Evolutionary conservation across 306 rosid genomes (phyloP).

Genomic region (Potentilla sterilis): DNA sequence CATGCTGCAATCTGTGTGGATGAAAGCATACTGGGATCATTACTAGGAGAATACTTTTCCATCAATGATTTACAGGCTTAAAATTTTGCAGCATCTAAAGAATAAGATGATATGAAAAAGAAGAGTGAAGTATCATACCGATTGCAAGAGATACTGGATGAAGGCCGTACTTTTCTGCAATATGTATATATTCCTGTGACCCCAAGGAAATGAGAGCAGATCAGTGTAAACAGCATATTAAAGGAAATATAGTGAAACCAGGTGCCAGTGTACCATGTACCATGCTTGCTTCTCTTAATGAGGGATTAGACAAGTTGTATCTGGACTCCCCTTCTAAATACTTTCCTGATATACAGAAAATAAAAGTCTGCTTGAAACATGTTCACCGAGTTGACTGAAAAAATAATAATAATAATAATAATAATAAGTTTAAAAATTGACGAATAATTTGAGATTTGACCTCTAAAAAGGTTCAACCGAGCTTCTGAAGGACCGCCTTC

Average conservation of each 20-base stretch:
- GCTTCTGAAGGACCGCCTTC: constrained; percentile 63
- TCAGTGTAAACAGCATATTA: constrained; percentile 14
- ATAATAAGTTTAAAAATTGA: too few relatives aligned
- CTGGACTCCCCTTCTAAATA: constrained; percentile 91
- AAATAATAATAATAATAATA: too few relatives aligned
- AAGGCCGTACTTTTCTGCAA: constrained; percentile 54
- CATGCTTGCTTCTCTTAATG: constrained; percentile 51
- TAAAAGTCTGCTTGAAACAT: constrained; percentile 13
- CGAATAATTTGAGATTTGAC: constrained; percentile 28
- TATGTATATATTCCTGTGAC: constrained; percentile 64
- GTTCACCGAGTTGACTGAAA: constrained; percentile 6
- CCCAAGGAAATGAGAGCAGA: constrained; percentile 23
- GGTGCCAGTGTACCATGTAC: constrained; percentile 29
- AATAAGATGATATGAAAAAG: not conserved
- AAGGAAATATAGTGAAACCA: not conserved
- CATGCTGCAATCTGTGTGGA: not conserved
- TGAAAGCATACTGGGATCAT: not conserved
- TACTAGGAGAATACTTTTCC: not conserved
- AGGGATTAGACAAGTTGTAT: constrained; percentile 58
- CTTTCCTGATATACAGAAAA: constrained; percentile 47
- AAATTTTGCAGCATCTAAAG: not conserved
- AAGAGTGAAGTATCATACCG: constrained; percentile 46
- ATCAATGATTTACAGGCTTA: not conserved
- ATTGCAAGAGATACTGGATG: constrained; percentile 88
- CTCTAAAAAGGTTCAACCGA: constrained; percentile 75